Conservation (phyloP, 345 rosid species). For the Angophora floribunda region DNA sequence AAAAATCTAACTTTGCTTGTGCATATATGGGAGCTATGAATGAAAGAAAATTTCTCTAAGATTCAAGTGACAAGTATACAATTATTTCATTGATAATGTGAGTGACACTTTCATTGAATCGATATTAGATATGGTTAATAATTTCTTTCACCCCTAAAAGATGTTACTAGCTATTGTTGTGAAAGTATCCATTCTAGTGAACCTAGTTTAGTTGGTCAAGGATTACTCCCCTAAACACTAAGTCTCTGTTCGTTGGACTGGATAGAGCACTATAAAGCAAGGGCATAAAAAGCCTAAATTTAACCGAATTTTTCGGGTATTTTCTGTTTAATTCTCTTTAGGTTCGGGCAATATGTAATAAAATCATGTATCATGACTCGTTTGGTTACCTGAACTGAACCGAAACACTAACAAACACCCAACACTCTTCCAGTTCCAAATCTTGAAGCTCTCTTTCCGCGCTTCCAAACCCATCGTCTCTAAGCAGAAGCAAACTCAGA, state of each 20-base stretch:
- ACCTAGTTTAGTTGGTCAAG: not conserved
- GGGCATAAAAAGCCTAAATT: not conserved
- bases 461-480: not conserved
- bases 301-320: not conserved
- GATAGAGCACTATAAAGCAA: not conserved
- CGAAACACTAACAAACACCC: not conserved
- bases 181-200: not conserved
- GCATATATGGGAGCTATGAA: not conserved
- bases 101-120: not conserved
- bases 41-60: not conserved
- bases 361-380: not conserved
- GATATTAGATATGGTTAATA: too few species aligned
- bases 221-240: not conserved
- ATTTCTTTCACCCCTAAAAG: not conserved
- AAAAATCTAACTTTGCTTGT: not conserved
- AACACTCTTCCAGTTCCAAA: not conserved
- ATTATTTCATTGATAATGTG: not conserved
- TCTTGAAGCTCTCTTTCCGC: not conserved
- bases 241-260: not conserved
- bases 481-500: not conserved
- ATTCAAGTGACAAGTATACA: too few species aligned
- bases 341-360: not conserved
- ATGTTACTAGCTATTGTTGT: not conserved
- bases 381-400: accelerated
- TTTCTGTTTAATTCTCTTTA: not conserved